Conservation (phyloP, 2,329 filamentous ascomycete species). For the Teratosphaeria pseudoeucalypti region DNA sequence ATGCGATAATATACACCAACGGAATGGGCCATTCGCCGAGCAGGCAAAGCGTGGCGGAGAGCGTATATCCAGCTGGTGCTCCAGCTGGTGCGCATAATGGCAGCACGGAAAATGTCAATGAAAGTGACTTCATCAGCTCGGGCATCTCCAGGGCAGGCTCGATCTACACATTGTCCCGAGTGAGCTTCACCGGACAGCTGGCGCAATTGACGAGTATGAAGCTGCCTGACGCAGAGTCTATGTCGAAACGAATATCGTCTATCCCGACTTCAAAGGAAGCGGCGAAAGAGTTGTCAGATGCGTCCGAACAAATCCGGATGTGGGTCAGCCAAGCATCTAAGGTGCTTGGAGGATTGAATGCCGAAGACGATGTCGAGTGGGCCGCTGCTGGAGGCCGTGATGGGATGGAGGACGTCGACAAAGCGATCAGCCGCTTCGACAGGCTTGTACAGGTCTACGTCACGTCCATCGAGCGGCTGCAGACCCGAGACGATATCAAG, state of each 20-base stretch:
- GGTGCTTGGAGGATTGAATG: slow-evolving; percentile 78
- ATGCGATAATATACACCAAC: neutral
- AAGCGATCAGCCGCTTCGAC: slow-evolving; percentile 73
- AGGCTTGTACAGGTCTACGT: slow-evolving; percentile 87
- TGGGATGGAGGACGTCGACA: slow-evolving; percentile 58
- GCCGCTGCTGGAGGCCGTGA: slow-evolving; percentile 77
- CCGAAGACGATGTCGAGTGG: slow-evolving; percentile 97
- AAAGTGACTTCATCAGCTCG: slow-evolving; percentile 57
- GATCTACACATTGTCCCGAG: slow-evolving; percentile 85
- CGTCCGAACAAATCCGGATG: slow-evolving; percentile 81
- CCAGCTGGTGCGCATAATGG: slow-evolving; percentile 1
- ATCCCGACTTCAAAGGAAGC: slow-evolving; percentile 81
- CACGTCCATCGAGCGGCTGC: slow-evolving; percentile 82
- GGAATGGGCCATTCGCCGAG: neutral
- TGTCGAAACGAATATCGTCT: slow-evolving; percentile 72
- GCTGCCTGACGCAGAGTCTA: slow-evolving; percentile 71
- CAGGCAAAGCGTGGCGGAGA: neutral
- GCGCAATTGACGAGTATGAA: slow-evolving; percentile 84
- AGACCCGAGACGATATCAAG: slow-evolving; percentile 65
- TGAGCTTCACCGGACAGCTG: slow-evolving; percentile 86
- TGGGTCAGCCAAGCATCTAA: slow-evolving; percentile 92
- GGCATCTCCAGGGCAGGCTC: slow-evolving; percentile 62
- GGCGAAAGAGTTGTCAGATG: slow-evolving; percentile 69
- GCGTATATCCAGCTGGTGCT: neutral
- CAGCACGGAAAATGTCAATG: slow-evolving; percentile 33